phyloP scores from a whole-genome alignment of 2,329 filamentous ascomycete genomes.

The Fusarium siculi region DNA sequence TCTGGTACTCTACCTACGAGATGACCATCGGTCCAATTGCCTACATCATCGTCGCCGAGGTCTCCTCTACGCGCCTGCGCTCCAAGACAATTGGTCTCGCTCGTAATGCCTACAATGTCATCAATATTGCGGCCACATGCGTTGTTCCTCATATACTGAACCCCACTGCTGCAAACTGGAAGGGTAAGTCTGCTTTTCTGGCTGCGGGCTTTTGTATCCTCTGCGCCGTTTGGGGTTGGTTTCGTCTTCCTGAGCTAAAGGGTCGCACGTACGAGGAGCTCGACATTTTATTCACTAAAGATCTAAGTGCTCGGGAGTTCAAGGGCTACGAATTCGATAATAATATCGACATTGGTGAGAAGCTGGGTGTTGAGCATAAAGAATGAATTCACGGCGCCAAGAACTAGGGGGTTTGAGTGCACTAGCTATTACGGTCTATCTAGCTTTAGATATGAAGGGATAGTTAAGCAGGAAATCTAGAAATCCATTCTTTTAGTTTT shows the following conservation, averaged over 20 bases:
- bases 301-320: neutral
- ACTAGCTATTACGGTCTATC: neutral
- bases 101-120: slow-evolving; percentile 14
- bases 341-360: neutral
- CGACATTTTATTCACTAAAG: neutral
- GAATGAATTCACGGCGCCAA: neutral
- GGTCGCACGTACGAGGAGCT: neutral
- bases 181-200: slow-evolving; percentile 13
- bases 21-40: neutral
- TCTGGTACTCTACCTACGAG: neutral
- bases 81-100: slow-evolving; percentile 14
- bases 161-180: slow-evolving; percentile 1
- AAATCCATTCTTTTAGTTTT: neutral
- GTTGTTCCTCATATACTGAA: slow-evolving; percentile 18
- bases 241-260: slow-evolving; percentile 15
- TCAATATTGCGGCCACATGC: slow-evolving; percentile 5
- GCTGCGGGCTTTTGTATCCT: neutral
- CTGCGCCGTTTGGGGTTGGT: slow-evolving; percentile 7
- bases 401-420: too few relatives aligned
- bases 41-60: slow-evolving; percentile 12
- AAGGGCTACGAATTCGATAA: neutral
- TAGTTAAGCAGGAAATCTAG: too few relatives aligned
- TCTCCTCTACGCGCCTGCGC: slow-evolving; percentile 1
- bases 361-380: neutral
- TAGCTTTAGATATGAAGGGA: accelerated